phyloP scores from a whole-genome alignment of 805 yeast species.

The Pichia manshurica region DNA sequence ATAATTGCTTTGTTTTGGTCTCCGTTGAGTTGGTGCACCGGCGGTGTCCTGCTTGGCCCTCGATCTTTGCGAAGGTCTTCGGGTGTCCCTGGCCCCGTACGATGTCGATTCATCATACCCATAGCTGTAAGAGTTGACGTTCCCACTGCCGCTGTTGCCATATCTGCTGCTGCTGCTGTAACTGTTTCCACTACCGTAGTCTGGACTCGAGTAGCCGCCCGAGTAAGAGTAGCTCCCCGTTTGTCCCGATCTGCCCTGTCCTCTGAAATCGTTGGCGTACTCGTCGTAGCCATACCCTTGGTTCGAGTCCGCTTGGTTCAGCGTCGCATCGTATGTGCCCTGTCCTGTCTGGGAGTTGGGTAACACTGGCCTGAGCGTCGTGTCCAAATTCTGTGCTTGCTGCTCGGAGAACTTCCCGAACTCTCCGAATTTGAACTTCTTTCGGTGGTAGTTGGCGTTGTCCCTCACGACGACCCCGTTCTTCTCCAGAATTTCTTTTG shows the following conservation, averaged over 20 bases:
- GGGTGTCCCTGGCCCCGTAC: neutral
- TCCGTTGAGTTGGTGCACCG: neutral
- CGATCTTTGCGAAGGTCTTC: neutral
- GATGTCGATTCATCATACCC: neutral
- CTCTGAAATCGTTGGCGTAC: conserved; percentile 12
- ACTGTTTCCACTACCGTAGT: neutral
- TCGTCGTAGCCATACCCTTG: conserved; percentile 21
- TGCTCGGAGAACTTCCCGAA: conserved; percentile 43
- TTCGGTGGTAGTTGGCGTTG: conserved; percentile 22
- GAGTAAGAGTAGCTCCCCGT: neutral
- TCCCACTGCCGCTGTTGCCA: neutral
- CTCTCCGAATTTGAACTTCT: conserved; percentile 42
- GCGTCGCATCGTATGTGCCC: conserved; percentile 11
- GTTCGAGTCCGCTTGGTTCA: conserved; percentile 19
- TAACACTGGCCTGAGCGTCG: conserved; percentile 19
- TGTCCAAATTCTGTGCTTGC: conserved; percentile 18
- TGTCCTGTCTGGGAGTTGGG: conserved; percentile 12
- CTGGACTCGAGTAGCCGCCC: neutral
- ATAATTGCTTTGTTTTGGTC: conserved; percentile 6
- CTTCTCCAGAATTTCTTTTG: conserved; percentile 37
- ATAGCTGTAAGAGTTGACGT: neutral
- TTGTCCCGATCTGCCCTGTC: conserved; percentile 1
- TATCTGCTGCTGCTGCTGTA: neutral
- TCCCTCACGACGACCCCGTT: conserved; percentile 37
- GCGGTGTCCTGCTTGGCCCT: neutral